Evolutionary conservation across 2,329 filamentous ascomycete species (phyloP).

Genomic region (Aspergillus texensis): DNA sequence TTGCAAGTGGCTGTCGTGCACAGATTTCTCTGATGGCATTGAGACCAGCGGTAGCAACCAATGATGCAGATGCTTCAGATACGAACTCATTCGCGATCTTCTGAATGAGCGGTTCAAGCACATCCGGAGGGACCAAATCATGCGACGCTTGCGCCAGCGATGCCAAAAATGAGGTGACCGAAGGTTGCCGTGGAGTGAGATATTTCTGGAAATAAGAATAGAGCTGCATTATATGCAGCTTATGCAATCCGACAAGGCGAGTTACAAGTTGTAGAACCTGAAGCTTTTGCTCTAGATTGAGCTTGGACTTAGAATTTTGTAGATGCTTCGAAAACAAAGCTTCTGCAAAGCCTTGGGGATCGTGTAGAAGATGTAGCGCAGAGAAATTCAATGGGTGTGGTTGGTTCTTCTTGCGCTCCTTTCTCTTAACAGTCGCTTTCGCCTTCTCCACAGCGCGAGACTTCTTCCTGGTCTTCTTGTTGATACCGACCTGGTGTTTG

Average conservation of each 20-base stretch:
- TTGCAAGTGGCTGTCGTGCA: slow-evolving; percentile 88
- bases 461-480: slow-evolving; percentile 94
- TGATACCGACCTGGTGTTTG: slow-evolving; percentile 84
- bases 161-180: slow-evolving; percentile 89
- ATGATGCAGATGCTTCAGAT: slow-evolving; percentile 85
- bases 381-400: slow-evolving; percentile 94
- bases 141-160: slow-evolving; percentile 91
- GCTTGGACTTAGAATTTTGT: slow-evolving; percentile 79
- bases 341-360: slow-evolving; percentile 93
- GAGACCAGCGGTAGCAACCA: slow-evolving; percentile 88
- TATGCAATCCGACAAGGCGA: slow-evolving; percentile 87
- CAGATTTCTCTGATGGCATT: slow-evolving; percentile 96
- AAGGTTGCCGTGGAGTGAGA: slow-evolving; percentile 83
- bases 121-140: slow-evolving; percentile 87
- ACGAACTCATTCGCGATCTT: slow-evolving; percentile 99
- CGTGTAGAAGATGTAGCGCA: slow-evolving; percentile 87
- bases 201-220: slow-evolving; percentile 98
- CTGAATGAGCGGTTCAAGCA: slow-evolving; percentile 82
- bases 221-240: slow-evolving; percentile 82
- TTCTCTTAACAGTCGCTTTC: slow-evolving; percentile 76
- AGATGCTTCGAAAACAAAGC: slow-evolving; percentile 87
- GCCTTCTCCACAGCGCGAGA: slow-evolving; percentile 78
- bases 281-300: slow-evolving; percentile 86
- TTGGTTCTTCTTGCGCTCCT: slow-evolving; percentile 84
- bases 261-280: slow-evolving; percentile 90